Percentiles rank a stretch among this genome's conserved stretches.
phyloP scores from a whole-genome alignment of 805 yeast species.

The Yarrowia sp. region DNA sequence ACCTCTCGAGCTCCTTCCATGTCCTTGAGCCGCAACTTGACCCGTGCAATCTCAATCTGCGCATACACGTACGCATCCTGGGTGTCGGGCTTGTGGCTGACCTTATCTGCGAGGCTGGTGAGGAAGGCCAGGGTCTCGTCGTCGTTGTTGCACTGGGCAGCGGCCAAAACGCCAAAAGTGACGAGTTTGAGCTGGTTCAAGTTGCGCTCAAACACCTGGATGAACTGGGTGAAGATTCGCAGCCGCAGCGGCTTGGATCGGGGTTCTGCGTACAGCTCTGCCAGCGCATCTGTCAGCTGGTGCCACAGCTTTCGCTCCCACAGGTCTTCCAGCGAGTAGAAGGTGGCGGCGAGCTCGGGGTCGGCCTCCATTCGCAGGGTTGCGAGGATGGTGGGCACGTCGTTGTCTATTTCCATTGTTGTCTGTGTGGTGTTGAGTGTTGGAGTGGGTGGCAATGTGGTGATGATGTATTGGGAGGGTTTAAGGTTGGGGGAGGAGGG shows the following conservation, averaged over 20 bases:
- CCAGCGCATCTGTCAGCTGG: constrained; percentile 72
- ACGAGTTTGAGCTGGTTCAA: constrained; percentile 77
- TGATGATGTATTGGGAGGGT: not conserved
- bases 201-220: constrained; percentile 61
- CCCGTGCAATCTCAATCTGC: constrained; percentile 71
- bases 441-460: not conserved
- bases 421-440: not conserved
- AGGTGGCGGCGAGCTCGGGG: constrained; percentile 55
- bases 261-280: constrained; percentile 56
- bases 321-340: constrained; percentile 72
- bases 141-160: constrained; percentile 43
- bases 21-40: constrained; percentile 54
- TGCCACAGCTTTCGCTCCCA: constrained; percentile 93
- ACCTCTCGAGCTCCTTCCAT: constrained; percentile 61
- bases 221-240: constrained; percentile 67
- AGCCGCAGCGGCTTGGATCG: constrained; percentile 54
- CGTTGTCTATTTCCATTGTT: constrained; percentile 30
- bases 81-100: constrained; percentile 41
- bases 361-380: constrained; percentile 65
- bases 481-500: not conserved
- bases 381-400: constrained; percentile 50
- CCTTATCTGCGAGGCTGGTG: constrained; percentile 43
- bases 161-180: constrained; percentile 61
- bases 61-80: constrained; percentile 54
- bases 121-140: constrained; percentile 54